phyloP scores from a whole-genome alignment of 495 filamentous ascomycete genomes.

The Lasiosphaeria miniovina region DNA sequence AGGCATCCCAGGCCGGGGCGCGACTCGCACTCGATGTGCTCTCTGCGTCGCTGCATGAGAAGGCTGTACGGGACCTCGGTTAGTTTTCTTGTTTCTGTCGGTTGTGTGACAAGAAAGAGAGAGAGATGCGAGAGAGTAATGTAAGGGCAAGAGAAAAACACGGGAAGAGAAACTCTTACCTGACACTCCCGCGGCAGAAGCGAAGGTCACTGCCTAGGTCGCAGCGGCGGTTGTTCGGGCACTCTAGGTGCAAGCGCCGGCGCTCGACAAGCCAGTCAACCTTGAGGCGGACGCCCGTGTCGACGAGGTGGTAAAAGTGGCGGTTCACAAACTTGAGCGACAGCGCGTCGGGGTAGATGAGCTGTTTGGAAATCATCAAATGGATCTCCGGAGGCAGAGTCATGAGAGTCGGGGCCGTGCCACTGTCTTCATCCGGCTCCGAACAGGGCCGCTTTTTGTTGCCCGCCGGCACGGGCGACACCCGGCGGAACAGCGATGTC shows the following conservation, averaged over 20 bases:
- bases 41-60: conserved; percentile 50
- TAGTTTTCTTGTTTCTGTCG: too few relatives aligned
- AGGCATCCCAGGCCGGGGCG: conserved; percentile 51
- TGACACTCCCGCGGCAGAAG: conserved; percentile 52
- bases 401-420: conserved; percentile 5
- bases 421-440: neutral
- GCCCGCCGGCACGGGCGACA: neutral
- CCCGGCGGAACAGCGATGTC: conserved; percentile 3
- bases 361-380: conserved; percentile 46
- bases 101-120: too few relatives aligned
- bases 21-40: conserved; percentile 53
- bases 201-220: conserved; percentile 50
- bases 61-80: conserved; percentile 28
- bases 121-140: neutral
- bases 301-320: conserved; percentile 61
- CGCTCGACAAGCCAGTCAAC: conserved; percentile 66
- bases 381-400: conserved; percentile 63
- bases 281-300: conserved; percentile 63
- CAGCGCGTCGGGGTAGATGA: conserved; percentile 57
- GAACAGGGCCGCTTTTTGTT: neutral
- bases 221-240: conserved; percentile 46
- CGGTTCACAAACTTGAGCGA: conserved; percentile 61
- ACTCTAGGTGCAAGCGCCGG: conserved; percentile 48
- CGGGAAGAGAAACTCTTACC: conserved; percentile 29
- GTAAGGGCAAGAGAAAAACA: neutral